phyloP scores from a whole-genome alignment of 2,329 filamentous ascomycete species.

The Camillea tinctor region DNA sequence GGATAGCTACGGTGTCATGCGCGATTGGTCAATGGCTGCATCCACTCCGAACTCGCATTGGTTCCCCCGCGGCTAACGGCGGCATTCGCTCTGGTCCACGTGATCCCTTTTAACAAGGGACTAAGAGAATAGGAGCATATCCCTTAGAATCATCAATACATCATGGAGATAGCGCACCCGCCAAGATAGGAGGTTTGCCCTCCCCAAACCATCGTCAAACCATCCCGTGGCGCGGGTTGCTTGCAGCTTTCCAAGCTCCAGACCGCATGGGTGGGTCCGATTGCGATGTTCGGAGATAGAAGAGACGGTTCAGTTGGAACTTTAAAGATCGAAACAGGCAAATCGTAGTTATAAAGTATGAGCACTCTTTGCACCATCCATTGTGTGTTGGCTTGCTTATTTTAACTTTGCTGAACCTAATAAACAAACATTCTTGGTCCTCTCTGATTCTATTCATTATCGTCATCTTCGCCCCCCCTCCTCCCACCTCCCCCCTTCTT shows the following conservation, averaged over 20 bases:
- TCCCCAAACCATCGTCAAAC: background rate
- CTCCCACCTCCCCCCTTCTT: background rate
- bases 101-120: slow-evolving; percentile 32
- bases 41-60: background rate
- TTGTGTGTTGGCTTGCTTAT: no score
- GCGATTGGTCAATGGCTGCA: background rate
- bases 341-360: slow-evolving; percentile 19
- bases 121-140: slow-evolving; percentile 19
- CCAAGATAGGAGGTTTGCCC: background rate
- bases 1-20: background rate
- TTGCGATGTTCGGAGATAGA: slow-evolving; percentile 31
- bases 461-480: no score
- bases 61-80: slow-evolving; percentile 28
- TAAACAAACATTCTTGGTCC: background rate
- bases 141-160: slow-evolving; percentile 26
- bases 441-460: background rate
- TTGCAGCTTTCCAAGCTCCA: slow-evolving; percentile 6
- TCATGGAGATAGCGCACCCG: slow-evolving; percentile 23
- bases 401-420: no score
- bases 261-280: background rate
- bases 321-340: slow-evolving; percentile 7
- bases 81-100: slow-evolving; percentile 31
- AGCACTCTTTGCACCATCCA: slow-evolving; percentile 3
- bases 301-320: slow-evolving; percentile 8
- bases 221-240: slow-evolving; percentile 19